phyloP scores from a whole-genome alignment of 148 eudicot genomes.

The Cornus florida region DNA sequence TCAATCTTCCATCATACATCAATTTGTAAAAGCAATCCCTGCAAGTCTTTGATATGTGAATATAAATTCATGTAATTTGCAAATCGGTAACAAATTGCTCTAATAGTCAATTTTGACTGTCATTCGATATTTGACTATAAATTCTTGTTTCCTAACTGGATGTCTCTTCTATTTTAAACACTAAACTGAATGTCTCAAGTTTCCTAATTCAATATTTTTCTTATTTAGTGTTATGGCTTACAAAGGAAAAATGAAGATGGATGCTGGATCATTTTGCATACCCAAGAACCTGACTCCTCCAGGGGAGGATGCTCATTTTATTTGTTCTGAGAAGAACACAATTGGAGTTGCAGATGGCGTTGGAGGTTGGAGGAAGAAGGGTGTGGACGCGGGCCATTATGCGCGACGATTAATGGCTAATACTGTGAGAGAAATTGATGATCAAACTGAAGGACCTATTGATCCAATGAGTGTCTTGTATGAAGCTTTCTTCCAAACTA shows the following conservation, averaged over 20 bases:
- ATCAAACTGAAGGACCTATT: background rate
- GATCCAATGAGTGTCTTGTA: background rate
- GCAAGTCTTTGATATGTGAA: too few relatives aligned
- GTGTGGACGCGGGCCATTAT: background rate
- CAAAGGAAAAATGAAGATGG: background rate
- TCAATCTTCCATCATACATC: too few relatives aligned
- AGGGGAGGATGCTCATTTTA: constrained; percentile 20
- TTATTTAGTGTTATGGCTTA: too few relatives aligned
- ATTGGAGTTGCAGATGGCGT: constrained; percentile 18
- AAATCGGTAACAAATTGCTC: too few relatives aligned
- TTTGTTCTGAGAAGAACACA: background rate
- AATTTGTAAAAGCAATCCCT: too few relatives aligned
- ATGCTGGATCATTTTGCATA: background rate
- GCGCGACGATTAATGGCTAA: constrained; percentile 3
- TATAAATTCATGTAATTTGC: too few relatives aligned
- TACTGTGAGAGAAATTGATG: background rate
- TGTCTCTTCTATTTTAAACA: too few relatives aligned
- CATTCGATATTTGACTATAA: too few relatives aligned
- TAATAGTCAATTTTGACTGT: too few relatives aligned
- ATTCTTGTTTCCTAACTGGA: too few relatives aligned
- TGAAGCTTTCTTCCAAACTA: constrained; percentile 6
- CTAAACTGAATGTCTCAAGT: too few relatives aligned
- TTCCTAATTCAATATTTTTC: too few relatives aligned
- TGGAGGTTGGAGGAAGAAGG: constrained; percentile 9
- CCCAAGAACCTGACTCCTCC: background rate